Conservation (phyloP, 139 green algal species). For the Protoeuglena noctilucae region DNA sequence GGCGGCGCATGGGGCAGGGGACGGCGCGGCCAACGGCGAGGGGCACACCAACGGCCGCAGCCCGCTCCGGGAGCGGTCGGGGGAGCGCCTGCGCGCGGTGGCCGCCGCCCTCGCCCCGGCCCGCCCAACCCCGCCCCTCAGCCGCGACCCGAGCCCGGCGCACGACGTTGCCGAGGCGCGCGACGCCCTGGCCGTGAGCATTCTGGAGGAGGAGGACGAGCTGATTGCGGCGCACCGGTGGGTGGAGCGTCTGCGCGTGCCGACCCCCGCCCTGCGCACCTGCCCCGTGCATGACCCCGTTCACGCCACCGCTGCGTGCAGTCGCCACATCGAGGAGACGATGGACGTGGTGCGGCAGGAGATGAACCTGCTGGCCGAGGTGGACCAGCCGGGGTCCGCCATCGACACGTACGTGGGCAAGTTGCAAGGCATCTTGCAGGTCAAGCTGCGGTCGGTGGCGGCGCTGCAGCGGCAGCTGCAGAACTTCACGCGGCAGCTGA, state of each 20-base stretch:
- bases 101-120: not conserved
- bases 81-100: too few relatives aligned
- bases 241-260: too few relatives aligned
- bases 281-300: too few relatives aligned
- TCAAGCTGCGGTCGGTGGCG: conserved; percentile 31
- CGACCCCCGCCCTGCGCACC: too few relatives aligned
- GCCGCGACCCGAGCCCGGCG: not conserved
- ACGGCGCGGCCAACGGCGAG: too few relatives aligned
- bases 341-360: conserved; percentile 69
- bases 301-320: too few relatives aligned
- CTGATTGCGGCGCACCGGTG: conserved; percentile 71
- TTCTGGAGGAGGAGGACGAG: conserved; percentile 73
- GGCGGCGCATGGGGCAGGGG: too few relatives aligned
- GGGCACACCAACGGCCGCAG: too few relatives aligned
- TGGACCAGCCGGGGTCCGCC: conserved; percentile 57
- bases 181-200: conserved; percentile 7
- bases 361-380: conserved; percentile 48
- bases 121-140: too few relatives aligned
- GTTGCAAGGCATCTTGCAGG: conserved; percentile 37
- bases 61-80: not conserved
- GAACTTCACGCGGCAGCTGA: conserved; percentile 40
- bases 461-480: conserved; percentile 33
- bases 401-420: conserved; percentile 61
- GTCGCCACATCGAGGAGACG: conserved; percentile 66
- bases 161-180: not conserved